Evolutionary conservation across 2,329 filamentous ascomycete species (phyloP).

Genomic region (Purpureocillium lavendulum): DNA sequence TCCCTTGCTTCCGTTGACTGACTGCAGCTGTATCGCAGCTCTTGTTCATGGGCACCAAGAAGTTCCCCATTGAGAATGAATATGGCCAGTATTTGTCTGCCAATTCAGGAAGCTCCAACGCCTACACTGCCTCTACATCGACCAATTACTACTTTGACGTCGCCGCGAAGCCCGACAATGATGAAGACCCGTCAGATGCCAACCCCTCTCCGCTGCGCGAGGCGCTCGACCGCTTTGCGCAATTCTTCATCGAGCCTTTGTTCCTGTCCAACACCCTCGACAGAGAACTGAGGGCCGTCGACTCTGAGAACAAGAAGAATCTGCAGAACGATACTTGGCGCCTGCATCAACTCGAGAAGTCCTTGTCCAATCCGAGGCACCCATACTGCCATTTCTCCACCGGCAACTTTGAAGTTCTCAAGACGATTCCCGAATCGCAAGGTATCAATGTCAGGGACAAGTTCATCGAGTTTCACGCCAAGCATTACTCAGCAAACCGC

Average conservation of each 20-base stretch:
- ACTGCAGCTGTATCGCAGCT: conserved; percentile 36
- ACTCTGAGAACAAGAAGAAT: conserved; percentile 98
- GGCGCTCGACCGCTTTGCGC: conserved; percentile 82
- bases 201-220: conserved; percentile 62
- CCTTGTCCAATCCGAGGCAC: conserved; percentile 77
- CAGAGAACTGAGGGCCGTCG: conserved; percentile 78
- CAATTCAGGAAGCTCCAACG: conserved; percentile 88
- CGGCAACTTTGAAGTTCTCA: conserved; percentile 78
- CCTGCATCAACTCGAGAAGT: conserved; percentile 79
- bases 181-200: conserved; percentile 43
- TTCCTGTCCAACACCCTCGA: conserved; percentile 82
- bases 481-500: conserved; percentile 84
- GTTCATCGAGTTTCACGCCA: conserved; percentile 86
- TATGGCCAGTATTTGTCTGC: conserved; percentile 89
- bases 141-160: conserved; percentile 99
- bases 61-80: conserved; percentile 92
- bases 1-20: neutral
- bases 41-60: conserved; percentile 97
- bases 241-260: conserved; percentile 85
- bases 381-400: conserved; percentile 90
- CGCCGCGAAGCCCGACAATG: conserved; percentile 65
- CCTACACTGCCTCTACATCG: conserved; percentile 85
- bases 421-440: conserved; percentile 68
- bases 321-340: conserved; percentile 86
- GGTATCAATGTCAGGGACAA: conserved; percentile 82